Base-by-base conservation (phyloP, 2,329 filamentous ascomycete genomes). In the Ophiostoma sp. region DNA sequence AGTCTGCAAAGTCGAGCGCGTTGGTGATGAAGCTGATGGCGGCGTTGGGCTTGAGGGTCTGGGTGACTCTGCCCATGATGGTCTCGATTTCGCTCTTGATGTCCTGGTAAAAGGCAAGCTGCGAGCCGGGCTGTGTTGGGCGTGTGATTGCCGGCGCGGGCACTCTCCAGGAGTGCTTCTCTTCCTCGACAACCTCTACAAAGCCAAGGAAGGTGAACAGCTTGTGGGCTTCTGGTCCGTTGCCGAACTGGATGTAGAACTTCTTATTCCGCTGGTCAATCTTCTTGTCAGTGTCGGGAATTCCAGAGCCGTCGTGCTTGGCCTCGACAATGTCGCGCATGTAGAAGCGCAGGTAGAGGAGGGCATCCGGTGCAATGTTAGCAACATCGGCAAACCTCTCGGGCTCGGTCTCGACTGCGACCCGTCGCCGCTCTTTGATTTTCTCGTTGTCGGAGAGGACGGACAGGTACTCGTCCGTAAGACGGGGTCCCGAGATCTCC, bases 251-350 rank as follows among this genome's bases (percentile, higher is more conserved):
- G 1, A 86, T 82, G 35, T 78, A 78, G 69, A 87, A 87, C 17
- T 83, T 81, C 75, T 87, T 87, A 73, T 88, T 88, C 1, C 85
- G 78, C 69, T 83, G 84, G 1, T 85, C 84, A 48, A 88, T 86
- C 67, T 78, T 83, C 64, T 71, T 70, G 15, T 69, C 71, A 11
- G 48, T 66, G 23, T 70, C 72, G 8, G 69, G 69, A 2, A 36
- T 5, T 5, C 67, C 71, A 33, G 83, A 78, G 0, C 76, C 71
- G 1, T 79, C 78, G 48, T 78, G 77, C 0, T 77, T 76, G 1
- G 77, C 76, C 0, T 81, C 79, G 3, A 84, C 78, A 6, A 84
- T 78, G 71, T 87, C 84, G 41, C 80, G 81, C 3, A 87, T 76
- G 67, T 87, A 87, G 7, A 81, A 82, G 70, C 83, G 81, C 3